Percentiles rank a stretch among this genome's conserved stretches.
phyloP scores from a whole-genome alignment of 73 alveolate species.

The Paramecium sonneborni region DNA sequence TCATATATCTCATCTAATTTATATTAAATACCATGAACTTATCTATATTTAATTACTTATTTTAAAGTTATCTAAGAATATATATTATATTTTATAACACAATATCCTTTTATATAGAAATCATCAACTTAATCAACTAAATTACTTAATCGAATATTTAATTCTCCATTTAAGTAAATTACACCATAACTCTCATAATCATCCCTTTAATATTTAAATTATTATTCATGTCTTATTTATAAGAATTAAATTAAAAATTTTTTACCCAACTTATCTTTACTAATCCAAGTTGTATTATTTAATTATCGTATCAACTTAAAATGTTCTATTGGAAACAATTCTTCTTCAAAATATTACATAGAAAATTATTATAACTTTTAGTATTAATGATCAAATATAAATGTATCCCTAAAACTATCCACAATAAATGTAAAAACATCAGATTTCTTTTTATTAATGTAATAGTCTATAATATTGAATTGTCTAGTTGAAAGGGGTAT shows the following conservation, averaged over 20 bases:
- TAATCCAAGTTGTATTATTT: neutral
- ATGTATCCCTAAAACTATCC: slow-evolving; percentile 25
- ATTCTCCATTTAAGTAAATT: neutral
- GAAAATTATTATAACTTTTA: neutral
- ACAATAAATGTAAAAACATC: neutral
- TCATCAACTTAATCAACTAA: slow-evolving; percentile 34
- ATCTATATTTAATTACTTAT: slow-evolving; percentile 15
- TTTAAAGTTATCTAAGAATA: neutral
- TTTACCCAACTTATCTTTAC: neutral
- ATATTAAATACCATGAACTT: neutral
- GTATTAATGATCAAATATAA: neutral
- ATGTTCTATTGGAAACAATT: neutral
- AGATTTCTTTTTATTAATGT: neutral
- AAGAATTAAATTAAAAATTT: neutral
- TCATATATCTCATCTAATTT: neutral
- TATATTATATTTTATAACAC: neutral
- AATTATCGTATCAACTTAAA: neutral
- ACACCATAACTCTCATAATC: neutral
- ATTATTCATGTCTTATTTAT: neutral
- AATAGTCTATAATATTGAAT: neutral
- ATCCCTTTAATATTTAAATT: neutral
- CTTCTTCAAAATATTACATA: neutral
- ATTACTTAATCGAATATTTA: neutral
- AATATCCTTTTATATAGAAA: neutral
- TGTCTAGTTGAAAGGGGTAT: neutral